Conservation (phyloP, 2,329 filamentous ascomycete genomes). For the Malbranchea cinnamomea region DNA sequence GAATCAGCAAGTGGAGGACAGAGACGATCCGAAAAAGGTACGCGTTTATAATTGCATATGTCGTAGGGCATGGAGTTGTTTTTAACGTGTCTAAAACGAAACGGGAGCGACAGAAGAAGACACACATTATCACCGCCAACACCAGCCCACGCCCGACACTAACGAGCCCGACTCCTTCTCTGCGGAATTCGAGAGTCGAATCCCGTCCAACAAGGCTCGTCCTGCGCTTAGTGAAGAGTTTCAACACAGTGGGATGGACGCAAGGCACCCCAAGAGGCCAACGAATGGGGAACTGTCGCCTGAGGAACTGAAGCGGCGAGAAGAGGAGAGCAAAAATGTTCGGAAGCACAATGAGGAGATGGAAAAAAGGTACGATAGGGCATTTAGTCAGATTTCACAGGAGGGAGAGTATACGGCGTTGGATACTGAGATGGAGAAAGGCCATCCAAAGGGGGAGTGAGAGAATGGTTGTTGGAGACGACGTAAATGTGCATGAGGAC, state of each 20-base stretch:
- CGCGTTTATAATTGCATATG: too few relatives aligned
- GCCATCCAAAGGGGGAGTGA: conserved; percentile 7
- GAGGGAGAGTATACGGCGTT: conserved; percentile 5
- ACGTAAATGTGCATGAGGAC: too few relatives aligned
- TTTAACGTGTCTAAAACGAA: too few relatives aligned
- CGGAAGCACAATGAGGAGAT: conserved; percentile 11
- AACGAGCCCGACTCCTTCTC: conserved; percentile 8
- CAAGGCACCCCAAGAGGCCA: conserved; percentile 8
- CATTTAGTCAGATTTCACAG: conserved; percentile 8
- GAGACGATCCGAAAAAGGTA: too few relatives aligned
- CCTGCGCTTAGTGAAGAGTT: conserved; percentile 10
- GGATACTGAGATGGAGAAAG: conserved; percentile 7
- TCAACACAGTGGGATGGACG: conserved; percentile 9
- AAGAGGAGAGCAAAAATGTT: conserved; percentile 7
- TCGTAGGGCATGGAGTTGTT: too few relatives aligned
- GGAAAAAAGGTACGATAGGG: conserved; percentile 9
- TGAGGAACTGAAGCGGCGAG: conserved; percentile 6
- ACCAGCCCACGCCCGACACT: conserved; percentile 6
- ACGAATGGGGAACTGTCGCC: conserved; percentile 7
- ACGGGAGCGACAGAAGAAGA: conserved; percentile 2
- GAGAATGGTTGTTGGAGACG: too few relatives aligned
- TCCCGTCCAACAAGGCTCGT: conserved; percentile 10
- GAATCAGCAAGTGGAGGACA: too few relatives aligned
- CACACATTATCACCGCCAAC: conserved; percentile 5
- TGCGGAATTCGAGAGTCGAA: conserved; percentile 10